Evolutionary conservation across 208 protist species (phyloP), one percentile per base, ranked within the genome.

Genomic region (Trichomonas tenax): DNA sequence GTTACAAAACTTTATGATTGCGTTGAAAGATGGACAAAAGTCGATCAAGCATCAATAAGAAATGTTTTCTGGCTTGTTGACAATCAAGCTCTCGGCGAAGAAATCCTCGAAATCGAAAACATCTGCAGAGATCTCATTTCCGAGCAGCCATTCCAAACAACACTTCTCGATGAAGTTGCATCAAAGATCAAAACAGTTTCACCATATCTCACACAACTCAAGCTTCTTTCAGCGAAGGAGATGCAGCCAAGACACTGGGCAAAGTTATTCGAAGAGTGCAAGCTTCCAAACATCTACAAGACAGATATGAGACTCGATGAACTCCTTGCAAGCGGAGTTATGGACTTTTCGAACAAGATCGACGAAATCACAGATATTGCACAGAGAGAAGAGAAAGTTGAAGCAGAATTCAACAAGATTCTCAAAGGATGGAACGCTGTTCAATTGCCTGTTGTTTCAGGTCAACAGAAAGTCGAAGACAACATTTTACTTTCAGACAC

Each of bases 381-480:
- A 38, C 8, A 44, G 41, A 41, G 44, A 34, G 86, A 93, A 93
- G 41, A 41, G 26, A 41, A 93, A 93, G n/a, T 93, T 51, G 86
- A 93, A 93, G 86, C 41, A 51, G 86, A 93, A 51, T 93, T 93
- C 17, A 48, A 93, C 10, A 4, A 58, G 15, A 93, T 93, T 38
- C 86, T 48, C 41, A 38, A 48, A 10, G 14, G 40, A 48, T 93
- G 86, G 86, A 38, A 14, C 17, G 17, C 86, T 40, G 44, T 93
- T 58, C 40, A 93, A 36, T 21, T 93, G 2, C 86, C 86, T 48
- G 45, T 93, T 58, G 15, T 93, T 34, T 41, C 41, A 26, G 86
- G 86, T 26, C 86, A 93, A 93, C 41, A 41, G 6, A 93, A 93
- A 93, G 45, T 23, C 31, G 86, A 93, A 93, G 86, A 93, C n/a